These are phyloP conservation scores for Trichoderma cornu-damae DNA, from an alignment of 2,329 filamentous ascomycete species.

Conservation along the genomic window DNA sequence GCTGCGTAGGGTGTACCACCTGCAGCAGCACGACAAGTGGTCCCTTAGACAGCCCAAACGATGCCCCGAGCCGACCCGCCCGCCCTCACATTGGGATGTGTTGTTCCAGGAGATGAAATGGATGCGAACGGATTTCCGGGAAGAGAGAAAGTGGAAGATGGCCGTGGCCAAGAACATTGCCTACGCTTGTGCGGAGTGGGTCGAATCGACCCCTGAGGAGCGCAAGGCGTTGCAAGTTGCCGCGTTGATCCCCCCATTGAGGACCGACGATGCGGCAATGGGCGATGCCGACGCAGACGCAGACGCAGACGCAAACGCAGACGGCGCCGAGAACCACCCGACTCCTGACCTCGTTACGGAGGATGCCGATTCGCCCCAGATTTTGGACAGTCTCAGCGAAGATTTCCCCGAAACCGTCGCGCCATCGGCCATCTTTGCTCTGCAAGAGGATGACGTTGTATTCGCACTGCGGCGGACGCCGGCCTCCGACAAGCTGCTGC, in stretches of 20 bases:
- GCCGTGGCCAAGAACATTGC: conserved; percentile 75
- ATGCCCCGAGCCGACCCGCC: conserved; percentile 71
- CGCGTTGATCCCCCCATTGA: conserved; percentile 42
- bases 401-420: conserved; percentile 49
- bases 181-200: conserved; percentile 77
- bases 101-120: conserved; percentile 89
- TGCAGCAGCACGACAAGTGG: conserved; percentile 91
- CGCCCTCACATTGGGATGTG: conserved; percentile 77
- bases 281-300: conserved; percentile 33
- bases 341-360: conserved; percentile 65
- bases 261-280: conserved; percentile 30
- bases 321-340: conserved; percentile 42
- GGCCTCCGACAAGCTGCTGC: conserved; percentile 68
- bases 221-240: conserved; percentile 65
- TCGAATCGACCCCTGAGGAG: conserved; percentile 58
- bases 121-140: conserved; percentile 94
- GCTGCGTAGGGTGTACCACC: conserved; percentile 76
- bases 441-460: conserved; percentile 76
- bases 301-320: conserved; percentile 33
- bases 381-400: conserved; percentile 36
- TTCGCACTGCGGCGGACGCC: conserved; percentile 72
- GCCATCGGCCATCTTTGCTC: conserved; percentile 74
- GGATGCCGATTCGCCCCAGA: conserved; percentile 53
- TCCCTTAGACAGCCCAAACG: conserved; percentile 84
- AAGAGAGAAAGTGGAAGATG: conserved; percentile 92